Base-by-base conservation (phyloP, 2,329 filamentous ascomycete genomes). In the Ambrosiella cleistominuta region DNA sequence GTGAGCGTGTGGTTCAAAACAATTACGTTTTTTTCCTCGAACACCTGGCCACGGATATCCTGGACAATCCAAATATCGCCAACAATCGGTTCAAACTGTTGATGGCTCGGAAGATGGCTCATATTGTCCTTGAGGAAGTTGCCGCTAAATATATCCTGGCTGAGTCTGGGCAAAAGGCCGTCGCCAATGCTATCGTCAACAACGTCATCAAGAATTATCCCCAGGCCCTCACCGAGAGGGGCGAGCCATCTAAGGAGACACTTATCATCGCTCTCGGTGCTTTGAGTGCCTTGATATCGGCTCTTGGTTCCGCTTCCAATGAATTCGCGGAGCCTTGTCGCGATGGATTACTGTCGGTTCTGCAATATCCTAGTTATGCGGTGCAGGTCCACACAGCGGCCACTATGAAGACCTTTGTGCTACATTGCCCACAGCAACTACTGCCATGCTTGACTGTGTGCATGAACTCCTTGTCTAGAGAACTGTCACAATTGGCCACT, bases 321-420 rank as follows among this genome's bases (percentile, higher is more conserved):
- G 75, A 74, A 57, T 82, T 96, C 64, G 86, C 88, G 7, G 94
- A 98, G 62, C 68, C 77, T 12, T 95, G 88, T 67, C 81, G 91
- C 54, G 93, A 98, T 68, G 86, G 86, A 3, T 73, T 98, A 38
- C 74, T 97, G 44, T 89, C 96, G 68, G 87, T 95, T 5, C 74
- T 97, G 35, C 88, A 95, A 64, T 93, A 98, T 69, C 88, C 90
- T 0, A 96, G 88, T 70, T 97, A 97, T 69, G 93, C 89, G 3
- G 93, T 98, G 1, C 93, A 98, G 66, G 82, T 97, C 2, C 86
- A 93, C 65, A 84, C 88, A 1, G 88, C 93, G 3, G 80, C 86
- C 61, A 95, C 89, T 66, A 74, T 97, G 64, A 88, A 91, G 64
- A 81, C 79, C 0, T 93, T 97, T 66, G 87, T 95, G 0, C 75